Base-by-base conservation (phyloP, 257 asterid species). In the Orobanche coerulescens region DNA sequence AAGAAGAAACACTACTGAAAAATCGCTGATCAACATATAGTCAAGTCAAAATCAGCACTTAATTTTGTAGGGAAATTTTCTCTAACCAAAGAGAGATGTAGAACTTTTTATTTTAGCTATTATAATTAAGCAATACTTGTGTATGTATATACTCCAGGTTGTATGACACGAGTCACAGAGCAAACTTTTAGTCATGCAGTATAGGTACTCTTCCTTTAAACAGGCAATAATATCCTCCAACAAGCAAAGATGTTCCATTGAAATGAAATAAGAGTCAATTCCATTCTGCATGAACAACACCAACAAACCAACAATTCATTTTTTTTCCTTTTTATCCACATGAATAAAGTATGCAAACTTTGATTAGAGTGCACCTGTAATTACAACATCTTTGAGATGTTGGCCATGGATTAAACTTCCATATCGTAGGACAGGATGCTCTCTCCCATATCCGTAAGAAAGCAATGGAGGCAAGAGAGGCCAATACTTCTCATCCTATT, bases 381-480 rank as follows among this genome's bases (percentile, higher is more conserved):
- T 86, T 23, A 78, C 81, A 52, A 86, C 79, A 74, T 86, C 95
- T 74, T 73, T 76, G 75, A 86, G 93, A 72, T 79, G 78, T 66
- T 84, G 93, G 6, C 95, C 93, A 75, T 86, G 95, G 69, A 86
- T 84, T 61, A 86, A 71, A 73, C 95, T 86, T 50, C 94, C 94
- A 66, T 84, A 84, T 54, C 94, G 75, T 61, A 87, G 93, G 57
- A 93, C 90, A 36, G 77, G 83, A 67, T 79, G 93, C 67, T 86
- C 95, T 68, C 95, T 82, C 47, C 93, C 95, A 37, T 78, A 67
- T 23, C 95, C 95, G 74, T 83, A 83, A 14, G 93, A 86, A 47
- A 93, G 93, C 82, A 86, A 69, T 43, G 93, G 93, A 67, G 95
- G 93, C 95, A 86, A 62, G 34, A 86, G 81, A 68, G 85, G 89